Evolutionary conservation across 495 filamentous ascomycete genomes (phyloP), one percentile per base, ranked within the genome.

Genomic region (Tuber borchii): DNA sequence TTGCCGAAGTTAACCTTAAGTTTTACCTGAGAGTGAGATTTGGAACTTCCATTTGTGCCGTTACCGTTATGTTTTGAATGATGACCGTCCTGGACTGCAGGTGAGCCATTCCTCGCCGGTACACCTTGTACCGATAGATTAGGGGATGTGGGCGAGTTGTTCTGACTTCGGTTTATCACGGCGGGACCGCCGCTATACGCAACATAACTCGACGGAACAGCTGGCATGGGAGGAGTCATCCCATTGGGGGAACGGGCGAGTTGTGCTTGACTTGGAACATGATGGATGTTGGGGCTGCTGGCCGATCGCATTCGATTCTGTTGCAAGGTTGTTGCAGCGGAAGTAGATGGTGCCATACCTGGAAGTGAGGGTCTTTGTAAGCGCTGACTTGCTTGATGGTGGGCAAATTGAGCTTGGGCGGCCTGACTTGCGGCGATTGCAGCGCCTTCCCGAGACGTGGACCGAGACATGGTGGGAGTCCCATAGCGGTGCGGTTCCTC

Each of bases 1-100:
- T 89, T 90, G 22, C 93, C 91, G 81, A 92, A 95, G 80, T 93
- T 93, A 46, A 99, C 93, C 84, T 94, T 97, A 72, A 97, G 93
- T 83, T 97, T 97, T 72, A 99, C 87, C 79, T 98, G 96, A 1
- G 76, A 65, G 42, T 74, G 74, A 37, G 71, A 69, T 16, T 39
- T 43, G 22, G 79, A 72, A 46, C 46, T 61, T 31, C 77, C 81
- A 70, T 76, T 82, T 46, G 75, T 72, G 46, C 78, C 72, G n/a
- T 45, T 77, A 26, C 75, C 76, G 45, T 75, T 77, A 46, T 46
- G 39, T 19, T 77, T 65, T 65, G 56, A 39, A 22, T 68, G 46
- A 34, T 46, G 69, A 20, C 56, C 6, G 70, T 78, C 78, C 39
- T 76, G 77, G 65, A 77, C 39, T 14, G 73, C 72, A n/a, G 80